These are phyloP conservation scores for Gryganskiella cystojenkinii DNA, from an alignment of 192 early-diverging fungal species.

Conservation along the genomic window DNA sequence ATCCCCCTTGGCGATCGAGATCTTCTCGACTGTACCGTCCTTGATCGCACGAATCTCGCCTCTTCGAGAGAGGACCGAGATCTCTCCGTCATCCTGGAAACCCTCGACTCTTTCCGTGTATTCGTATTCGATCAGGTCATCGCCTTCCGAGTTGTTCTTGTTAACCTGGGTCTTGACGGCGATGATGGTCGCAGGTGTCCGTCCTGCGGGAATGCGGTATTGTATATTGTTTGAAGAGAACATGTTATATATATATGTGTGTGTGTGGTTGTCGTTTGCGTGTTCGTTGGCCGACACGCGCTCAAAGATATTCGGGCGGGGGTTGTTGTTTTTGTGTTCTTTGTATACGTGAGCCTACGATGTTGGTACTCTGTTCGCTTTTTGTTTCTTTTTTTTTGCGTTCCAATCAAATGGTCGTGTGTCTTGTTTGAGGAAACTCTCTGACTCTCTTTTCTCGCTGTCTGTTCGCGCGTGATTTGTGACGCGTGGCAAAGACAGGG, in stretches of 20 bases:
- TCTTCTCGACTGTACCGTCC: conserved; percentile 17
- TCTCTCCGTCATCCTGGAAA: conserved; percentile 26
- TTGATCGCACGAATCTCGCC: conserved; percentile 32
- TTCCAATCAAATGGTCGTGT: no score
- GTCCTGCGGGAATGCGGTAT: conserved; percentile 19
- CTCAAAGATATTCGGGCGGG: neutral
- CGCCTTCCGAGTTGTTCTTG: conserved; percentile 26
- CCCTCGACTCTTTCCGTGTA: conserved; percentile 35
- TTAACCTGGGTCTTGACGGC: conserved; percentile 18
- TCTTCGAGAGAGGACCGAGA: conserved; percentile 16
- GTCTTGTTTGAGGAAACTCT: no score
- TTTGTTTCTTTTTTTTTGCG: no score
- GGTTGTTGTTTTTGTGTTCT: neutral
- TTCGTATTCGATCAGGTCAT: conserved; percentile 42
- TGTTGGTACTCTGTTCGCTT: neutral
- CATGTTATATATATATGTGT: neutral
- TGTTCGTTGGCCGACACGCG: neutral
- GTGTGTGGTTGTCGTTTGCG: neutral
- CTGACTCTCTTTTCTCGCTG: no score
- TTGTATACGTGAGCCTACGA: neutral
- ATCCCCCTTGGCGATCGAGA: conserved; percentile 24
- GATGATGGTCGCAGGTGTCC: conserved; percentile 27
- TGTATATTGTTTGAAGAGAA: conserved; percentile 12
- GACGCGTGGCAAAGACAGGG: neutral
- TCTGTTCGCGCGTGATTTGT: neutral